Evolutionary conservation across 2,329 filamentous ascomycete species (phyloP), one percentile per base, ranked within the genome.

Genomic region (Onygenales sp.): DNA sequence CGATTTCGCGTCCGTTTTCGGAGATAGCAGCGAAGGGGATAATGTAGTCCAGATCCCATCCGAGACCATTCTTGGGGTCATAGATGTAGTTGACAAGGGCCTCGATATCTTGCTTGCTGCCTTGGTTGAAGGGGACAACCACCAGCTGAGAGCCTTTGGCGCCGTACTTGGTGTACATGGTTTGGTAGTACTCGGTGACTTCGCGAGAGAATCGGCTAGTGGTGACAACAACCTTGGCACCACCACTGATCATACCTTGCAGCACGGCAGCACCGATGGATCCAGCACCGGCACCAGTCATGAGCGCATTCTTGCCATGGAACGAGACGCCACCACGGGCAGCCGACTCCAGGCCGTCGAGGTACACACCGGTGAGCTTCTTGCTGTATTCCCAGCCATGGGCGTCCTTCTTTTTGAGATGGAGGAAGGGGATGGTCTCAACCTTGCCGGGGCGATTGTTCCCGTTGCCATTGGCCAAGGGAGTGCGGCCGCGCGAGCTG

Each of bases 351-450:
- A 98, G 75, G 58, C 89, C 90, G 68, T 96, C 89, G 36, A 98
- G 82, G 69, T 98, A 98, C 62, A 91, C 73, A 54, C 89, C 87
- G 27, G 93, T 97, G 54, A 98, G 82, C 77, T 94, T 96, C 81
- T 97, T 98, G 83, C 89, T 97, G 78, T 97, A 98, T 67, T 97
- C 91, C 93, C 93, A 98, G 57, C 92, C 92, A 65, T 95, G 87
- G 57, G 91, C 83, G 52, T 88, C 84, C 74, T 95, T 94, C 82
- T 95, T 95, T 82, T 96, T 96, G 54, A 98, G 78, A 70, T 98
- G 93, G 51, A 98, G 76, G 83, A 98, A 98, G 36, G 93, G 93
- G 62, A 98, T 94, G 14, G 93, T 95, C 76, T 97, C 92, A 54
- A 94, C 85, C 78, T 95, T 96, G 71, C 90, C 90, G 54, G 69